Percentiles rank a stretch among this genome's conserved stretches.
Conservation (phyloP, 2,329 filamentous ascomycete species). For the Plectosphaerella sp. region DNA sequence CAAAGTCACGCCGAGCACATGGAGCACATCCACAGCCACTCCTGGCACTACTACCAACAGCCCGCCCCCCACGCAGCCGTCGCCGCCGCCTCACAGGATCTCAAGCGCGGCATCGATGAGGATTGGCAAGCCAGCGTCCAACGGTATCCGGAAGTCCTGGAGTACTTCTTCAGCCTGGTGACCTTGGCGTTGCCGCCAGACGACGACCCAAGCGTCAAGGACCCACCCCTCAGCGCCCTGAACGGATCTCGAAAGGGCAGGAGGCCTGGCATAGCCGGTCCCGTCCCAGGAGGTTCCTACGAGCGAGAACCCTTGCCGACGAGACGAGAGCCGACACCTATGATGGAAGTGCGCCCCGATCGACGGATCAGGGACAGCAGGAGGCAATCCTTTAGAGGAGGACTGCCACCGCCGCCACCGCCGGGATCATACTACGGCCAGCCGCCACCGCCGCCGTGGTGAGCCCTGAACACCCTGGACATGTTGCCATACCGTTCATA, state of each 20-base stretch:
- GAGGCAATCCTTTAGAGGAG: not conserved
- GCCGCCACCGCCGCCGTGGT: not conserved
- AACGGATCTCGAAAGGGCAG: constrained; percentile 44
- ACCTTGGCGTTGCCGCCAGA: constrained; percentile 61
- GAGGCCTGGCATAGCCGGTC: constrained; percentile 11
- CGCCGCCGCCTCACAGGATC: constrained; percentile 55
- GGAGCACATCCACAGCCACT: constrained; percentile 49
- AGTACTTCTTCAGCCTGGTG: constrained; percentile 74
- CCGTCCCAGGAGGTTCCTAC: constrained; percentile 15
- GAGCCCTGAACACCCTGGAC: not conserved
- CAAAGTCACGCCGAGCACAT: constrained; percentile 50
- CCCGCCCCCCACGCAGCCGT: constrained; percentile 60
- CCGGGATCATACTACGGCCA: constrained; percentile 4
- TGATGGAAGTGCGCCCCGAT: constrained; percentile 33
- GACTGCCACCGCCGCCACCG: constrained; percentile 4
- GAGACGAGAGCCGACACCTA: constrained; percentile 26
- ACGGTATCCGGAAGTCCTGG: constrained; percentile 74
- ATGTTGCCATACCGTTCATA: not conserved
- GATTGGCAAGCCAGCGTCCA: constrained; percentile 75
- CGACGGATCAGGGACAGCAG: constrained; percentile 7
- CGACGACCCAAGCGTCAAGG: constrained; percentile 52
- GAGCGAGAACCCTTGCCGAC: constrained; percentile 27
- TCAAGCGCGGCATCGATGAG: constrained; percentile 72
- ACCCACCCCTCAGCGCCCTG: constrained; percentile 54
- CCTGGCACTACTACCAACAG: constrained; percentile 53